These are phyloP conservation scores for Musa troglodytarum DNA, from an alignment of 176 grass and related monocot species.

Conservation along the genomic window DNA sequence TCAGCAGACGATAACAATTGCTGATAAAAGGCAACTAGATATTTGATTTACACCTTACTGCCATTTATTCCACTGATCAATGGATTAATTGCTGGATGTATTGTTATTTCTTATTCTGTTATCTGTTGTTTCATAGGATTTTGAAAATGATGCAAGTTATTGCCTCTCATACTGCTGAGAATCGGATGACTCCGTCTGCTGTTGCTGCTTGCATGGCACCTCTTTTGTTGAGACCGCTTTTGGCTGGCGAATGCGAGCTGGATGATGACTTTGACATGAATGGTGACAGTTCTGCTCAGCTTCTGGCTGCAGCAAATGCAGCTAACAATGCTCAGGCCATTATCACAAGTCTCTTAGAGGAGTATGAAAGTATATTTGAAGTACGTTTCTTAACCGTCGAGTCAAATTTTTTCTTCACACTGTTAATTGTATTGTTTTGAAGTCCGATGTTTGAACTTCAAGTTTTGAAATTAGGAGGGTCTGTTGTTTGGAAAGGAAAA, in stretches of 20 bases:
- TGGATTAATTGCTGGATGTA: not conserved
- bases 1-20: too few relatives aligned
- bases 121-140: slow-evolving; percentile 43
- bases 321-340: slow-evolving; percentile 97
- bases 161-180: slow-evolving; percentile 73
- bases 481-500: too few relatives aligned
- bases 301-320: slow-evolving; percentile 93
- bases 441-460: not conserved
- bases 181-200: slow-evolving; percentile 87
- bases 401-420: not conserved
- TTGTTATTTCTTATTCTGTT: slow-evolving; percentile 18
- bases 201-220: slow-evolving; percentile 99
- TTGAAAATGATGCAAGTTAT: slow-evolving; percentile 93
- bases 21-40: too few relatives aligned
- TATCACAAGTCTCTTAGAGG: slow-evolving; percentile 73
- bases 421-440: not conserved
- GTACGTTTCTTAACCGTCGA: slow-evolving; percentile 35
- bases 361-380: slow-evolving; percentile 82
- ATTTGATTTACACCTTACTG: too few relatives aligned
- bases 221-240: slow-evolving; percentile 84
- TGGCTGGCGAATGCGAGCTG: slow-evolving; percentile 99
- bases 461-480: not conserved
- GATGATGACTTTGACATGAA: slow-evolving; percentile 78
- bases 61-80: not conserved
- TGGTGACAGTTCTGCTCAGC: slow-evolving; percentile 83